Evolutionary conservation across 176 grass and related monocot genomes (phyloP).

Genomic region (Raddia distichophylla): DNA sequence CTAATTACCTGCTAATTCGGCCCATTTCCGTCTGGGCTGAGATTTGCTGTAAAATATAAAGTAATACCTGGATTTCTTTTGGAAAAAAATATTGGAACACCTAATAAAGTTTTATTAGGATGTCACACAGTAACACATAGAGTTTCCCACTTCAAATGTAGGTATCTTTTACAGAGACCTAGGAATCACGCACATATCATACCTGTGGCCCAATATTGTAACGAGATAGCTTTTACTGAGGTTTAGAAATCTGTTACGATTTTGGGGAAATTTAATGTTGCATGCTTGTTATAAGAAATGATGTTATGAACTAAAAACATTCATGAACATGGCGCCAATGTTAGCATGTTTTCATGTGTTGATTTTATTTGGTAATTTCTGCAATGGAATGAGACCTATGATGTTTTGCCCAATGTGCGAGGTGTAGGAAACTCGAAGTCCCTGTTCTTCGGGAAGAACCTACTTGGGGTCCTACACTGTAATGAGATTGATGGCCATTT

Average conservation of each 20-base stretch:
- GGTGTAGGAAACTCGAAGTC: constrained; percentile 36
- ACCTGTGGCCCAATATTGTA: constrained; percentile 39
- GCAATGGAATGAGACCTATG: neutral
- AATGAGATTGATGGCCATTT: constrained; percentile 34
- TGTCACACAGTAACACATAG: too few relatives aligned
- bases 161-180: neutral
- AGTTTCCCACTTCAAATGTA: constrained; percentile 19
- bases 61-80: too few relatives aligned
- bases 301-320: neutral
- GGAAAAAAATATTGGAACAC: too few relatives aligned
- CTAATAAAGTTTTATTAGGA: too few relatives aligned
- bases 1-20: too few relatives aligned
- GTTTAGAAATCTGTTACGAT: neutral
- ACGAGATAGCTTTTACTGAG: constrained; percentile 46
- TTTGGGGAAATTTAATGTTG: neutral
- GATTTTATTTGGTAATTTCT: neutral
- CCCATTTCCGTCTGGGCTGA: too few relatives aligned
- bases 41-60: too few relatives aligned
- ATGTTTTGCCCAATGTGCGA: constrained; percentile 11
- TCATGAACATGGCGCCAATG: neutral
- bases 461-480: constrained; percentile 45
- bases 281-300: neutral
- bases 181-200: neutral
- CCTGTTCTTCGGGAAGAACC: constrained; percentile 44
- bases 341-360: neutral